Evolutionary conservation across 2,329 filamentous ascomycete genomes (phyloP).

Genomic region (Blastomyces gilchristii): DNA sequence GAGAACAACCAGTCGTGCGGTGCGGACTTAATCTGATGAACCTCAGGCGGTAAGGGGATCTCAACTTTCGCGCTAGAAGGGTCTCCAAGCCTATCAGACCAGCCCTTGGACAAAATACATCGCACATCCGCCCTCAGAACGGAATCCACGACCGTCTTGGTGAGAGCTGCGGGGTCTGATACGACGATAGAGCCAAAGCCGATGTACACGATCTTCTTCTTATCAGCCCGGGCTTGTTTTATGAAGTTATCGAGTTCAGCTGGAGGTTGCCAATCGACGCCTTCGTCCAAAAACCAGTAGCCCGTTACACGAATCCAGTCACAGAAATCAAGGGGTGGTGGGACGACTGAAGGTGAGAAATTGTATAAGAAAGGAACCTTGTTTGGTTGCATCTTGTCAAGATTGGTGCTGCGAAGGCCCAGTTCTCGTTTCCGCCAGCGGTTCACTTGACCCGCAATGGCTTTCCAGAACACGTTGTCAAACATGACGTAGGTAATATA

Average conservation of each 20-base stretch:
- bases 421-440: slow-evolving; percentile 78
- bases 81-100: slow-evolving; percentile 72
- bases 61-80: slow-evolving; percentile 51
- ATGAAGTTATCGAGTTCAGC: slow-evolving; percentile 72
- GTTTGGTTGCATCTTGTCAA: slow-evolving; percentile 89
- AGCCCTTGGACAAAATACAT: slow-evolving; percentile 91
- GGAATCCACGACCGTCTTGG: slow-evolving; percentile 83
- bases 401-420: slow-evolving; percentile 64
- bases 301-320: slow-evolving; percentile 97
- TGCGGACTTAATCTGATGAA: slow-evolving; percentile 77
- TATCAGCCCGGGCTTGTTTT: slow-evolving; percentile 63
- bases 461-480: slow-evolving; percentile 93
- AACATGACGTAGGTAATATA: slow-evolving; percentile 94
- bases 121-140: slow-evolving; percentile 85
- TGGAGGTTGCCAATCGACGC: slow-evolving; percentile 57
- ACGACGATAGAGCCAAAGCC: slow-evolving; percentile 96
- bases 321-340: slow-evolving; percentile 85
- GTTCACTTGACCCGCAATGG: slow-evolving; percentile 84
- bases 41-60: slow-evolving; percentile 64
- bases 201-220: slow-evolving; percentile 90
- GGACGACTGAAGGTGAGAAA: slow-evolving; percentile 88
- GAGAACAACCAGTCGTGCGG: slow-evolving; percentile 95
- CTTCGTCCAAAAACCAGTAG: slow-evolving; percentile 94
- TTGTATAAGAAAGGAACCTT: slow-evolving; percentile 99
- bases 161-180: slow-evolving; percentile 76